These are phyloP conservation scores for Deuterostichococcus epilithicus DNA, from an alignment of 139 green algal species.

Conservation along the genomic window DNA sequence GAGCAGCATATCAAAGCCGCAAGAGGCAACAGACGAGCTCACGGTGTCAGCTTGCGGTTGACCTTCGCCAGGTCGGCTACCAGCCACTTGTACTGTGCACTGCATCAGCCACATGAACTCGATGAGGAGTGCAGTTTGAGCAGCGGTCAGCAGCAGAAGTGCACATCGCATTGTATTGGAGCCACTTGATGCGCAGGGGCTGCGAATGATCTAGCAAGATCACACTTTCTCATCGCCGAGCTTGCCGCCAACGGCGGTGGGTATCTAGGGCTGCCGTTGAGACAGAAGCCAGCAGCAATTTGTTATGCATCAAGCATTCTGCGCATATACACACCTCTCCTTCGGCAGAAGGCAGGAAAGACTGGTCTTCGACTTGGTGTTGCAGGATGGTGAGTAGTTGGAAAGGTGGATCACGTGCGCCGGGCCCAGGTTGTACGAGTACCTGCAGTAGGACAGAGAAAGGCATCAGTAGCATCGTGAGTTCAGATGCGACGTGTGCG, in stretches of 20 bases:
- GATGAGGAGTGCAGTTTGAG: no score
- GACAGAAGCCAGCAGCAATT: no score
- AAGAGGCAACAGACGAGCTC: neutral
- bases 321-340: neutral
- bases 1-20: neutral
- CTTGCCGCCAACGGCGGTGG: no score
- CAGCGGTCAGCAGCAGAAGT: no score
- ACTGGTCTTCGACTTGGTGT: neutral
- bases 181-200: no score
- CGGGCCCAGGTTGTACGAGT: constrained; percentile 1
- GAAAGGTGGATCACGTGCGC: constrained; percentile 9
- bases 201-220: no score
- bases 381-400: constrained; percentile 8
- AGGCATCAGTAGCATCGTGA: no score
- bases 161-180: no score
- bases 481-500: no score
- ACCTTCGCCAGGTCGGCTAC: constrained; percentile 5
- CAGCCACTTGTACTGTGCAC: constrained; percentile 17
- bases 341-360: neutral
- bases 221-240: no score
- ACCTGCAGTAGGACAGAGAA: neutral
- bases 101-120: neutral
- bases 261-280: no score
- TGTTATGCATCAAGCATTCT: no score
- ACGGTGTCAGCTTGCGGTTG: constrained; percentile 8